Evolutionary conservation across 2,329 filamentous ascomycete species (phyloP), one percentile per base, ranked within the genome.

Genomic region (Fusarium udum): DNA sequence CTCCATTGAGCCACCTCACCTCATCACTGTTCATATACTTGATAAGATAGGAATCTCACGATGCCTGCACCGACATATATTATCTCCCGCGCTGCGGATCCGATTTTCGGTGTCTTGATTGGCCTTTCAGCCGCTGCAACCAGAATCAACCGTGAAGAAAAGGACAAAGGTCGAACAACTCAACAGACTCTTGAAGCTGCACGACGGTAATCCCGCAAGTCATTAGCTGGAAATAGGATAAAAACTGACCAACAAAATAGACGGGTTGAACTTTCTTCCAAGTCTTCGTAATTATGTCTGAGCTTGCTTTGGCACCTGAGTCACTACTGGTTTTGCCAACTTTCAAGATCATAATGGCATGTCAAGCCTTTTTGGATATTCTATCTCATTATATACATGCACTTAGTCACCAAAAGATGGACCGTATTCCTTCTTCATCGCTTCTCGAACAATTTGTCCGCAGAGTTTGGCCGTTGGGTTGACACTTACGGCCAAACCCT

Each of bases 391-490:
- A 28, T 69, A 64, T 51, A 64, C 34, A 46, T 59, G 66, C 64
- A 70, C 46, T 16, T 74, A 85, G 61, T 77, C 77, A 36, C 83
- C 83, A 78, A 85, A 87, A 15, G 82, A 83, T n/a, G 85, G 83
- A 1, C 88, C 88, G 75, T 91, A 91, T 79, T 92, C 91, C 80
- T 89, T 91, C 83, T 87, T 91, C 89, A 92, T 90, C 55, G 90
- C 91, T 81, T 92, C 89, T 56, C 88, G 86, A 42, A 93, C 91
- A 79, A 92, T 92, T 76, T 91, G 86, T 4, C 91, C 91, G 77
- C 91, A 93, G 48, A 92, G 82, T 82, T 92, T 92, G 6, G 91
- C 90, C 22, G 89, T 92, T 31, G 91, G 91, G 79, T 92, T 93
- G 34, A 88, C 88, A 79, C 86, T 87, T 57, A 92, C 91, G 11